Conservation (phyloP, 2,329 filamentous ascomycete genomes). For the Hirsutella rhossiliensis region DNA sequence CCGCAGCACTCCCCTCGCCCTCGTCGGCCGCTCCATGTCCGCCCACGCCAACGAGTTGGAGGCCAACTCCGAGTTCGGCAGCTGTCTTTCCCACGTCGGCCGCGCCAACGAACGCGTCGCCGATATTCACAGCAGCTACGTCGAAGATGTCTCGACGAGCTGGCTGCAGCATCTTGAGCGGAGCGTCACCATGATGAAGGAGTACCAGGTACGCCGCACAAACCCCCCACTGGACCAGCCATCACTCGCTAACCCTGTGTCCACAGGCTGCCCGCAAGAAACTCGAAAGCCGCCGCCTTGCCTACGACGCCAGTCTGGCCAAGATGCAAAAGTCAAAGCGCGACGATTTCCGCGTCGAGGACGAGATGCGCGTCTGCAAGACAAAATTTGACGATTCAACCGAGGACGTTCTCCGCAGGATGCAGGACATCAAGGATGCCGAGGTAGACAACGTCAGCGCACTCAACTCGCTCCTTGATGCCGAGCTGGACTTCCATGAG, state of each 20-base stretch:
- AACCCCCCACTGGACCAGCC: too few relatives aligned
- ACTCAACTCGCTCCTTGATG: conserved; percentile 70
- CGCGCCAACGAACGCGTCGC: conserved; percentile 81
- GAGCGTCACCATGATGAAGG: conserved; percentile 89
- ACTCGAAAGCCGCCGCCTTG: conserved; percentile 77
- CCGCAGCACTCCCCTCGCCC: conserved; percentile 67
- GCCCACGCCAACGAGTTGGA: conserved; percentile 88
- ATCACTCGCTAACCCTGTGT: not conserved
- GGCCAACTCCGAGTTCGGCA: conserved; percentile 79
- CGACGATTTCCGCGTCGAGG: conserved; percentile 86
- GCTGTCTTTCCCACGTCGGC: conserved; percentile 67
- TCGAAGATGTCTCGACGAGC: conserved; percentile 61
- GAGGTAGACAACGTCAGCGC: conserved; percentile 75
- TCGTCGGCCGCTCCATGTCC: conserved; percentile 77
- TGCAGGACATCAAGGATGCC: conserved; percentile 93
- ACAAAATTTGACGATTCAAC: conserved; percentile 93
- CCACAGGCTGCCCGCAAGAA: conserved; percentile 68
- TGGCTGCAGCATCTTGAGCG: conserved; percentile 91
- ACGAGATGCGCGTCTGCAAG: conserved; percentile 81
- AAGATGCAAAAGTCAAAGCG: conserved; percentile 92
- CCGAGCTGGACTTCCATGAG: conserved; percentile 84
- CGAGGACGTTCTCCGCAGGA: conserved; percentile 81
- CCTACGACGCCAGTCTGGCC: conserved; percentile 77
- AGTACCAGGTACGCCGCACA: conserved; percentile 64
- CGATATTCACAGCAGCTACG: conserved; percentile 73